Base-by-base conservation (phyloP, 805 yeast genomes). In the Starmerella davenportii region DNA sequence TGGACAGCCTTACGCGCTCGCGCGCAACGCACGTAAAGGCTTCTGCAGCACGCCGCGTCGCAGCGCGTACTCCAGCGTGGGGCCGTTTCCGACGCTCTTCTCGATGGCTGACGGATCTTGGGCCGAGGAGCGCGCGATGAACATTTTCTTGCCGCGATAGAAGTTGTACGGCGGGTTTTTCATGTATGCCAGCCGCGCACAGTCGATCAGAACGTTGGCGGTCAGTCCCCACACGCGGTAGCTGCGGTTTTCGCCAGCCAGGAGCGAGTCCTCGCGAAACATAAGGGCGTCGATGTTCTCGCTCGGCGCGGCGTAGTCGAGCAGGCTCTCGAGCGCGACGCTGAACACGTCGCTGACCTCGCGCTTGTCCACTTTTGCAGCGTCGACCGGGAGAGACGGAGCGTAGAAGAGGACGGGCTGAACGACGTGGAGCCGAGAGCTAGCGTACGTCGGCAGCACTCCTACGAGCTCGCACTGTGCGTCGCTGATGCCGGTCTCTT, bases 361-460 rank as follows among this genome's bases (percentile, higher is more conserved):
- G 5, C 16, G 19, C 21, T 7, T 33, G 15, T n/a, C 54, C 51
- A 23, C 11, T n/a, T n/a, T n/a, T 7, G 25, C 25, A 7, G 9
- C 25, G 9, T 7, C 7, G 7, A 7, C 11, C 25, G 25, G 25
- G 9, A 7, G 25, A 7, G 7, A 7, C 9, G 7, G 9, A 14
- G 32, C 8, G 15, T 29, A 29, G 32, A 29, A 29, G 9, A 29
- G 16, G 11, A 29, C 8, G 9, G 32, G 32, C 16, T n/a, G 19
- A 3, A 87, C 95, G 11, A 82, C 81, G 29, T 80, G 64, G 42
- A 81, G 70, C 3, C 92, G 81, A 43, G 93, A 64, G 5, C 93
- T 78, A 16, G 87, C 56, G 52, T 81, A 85, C 39, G 82, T 68
- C 1, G 96, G 95, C 48, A 85, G 52, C 8, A 65, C 63, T 30